Base-by-base conservation (phyloP, 2,329 filamentous ascomycete species). In the Epichloe gansuensis region DNA sequence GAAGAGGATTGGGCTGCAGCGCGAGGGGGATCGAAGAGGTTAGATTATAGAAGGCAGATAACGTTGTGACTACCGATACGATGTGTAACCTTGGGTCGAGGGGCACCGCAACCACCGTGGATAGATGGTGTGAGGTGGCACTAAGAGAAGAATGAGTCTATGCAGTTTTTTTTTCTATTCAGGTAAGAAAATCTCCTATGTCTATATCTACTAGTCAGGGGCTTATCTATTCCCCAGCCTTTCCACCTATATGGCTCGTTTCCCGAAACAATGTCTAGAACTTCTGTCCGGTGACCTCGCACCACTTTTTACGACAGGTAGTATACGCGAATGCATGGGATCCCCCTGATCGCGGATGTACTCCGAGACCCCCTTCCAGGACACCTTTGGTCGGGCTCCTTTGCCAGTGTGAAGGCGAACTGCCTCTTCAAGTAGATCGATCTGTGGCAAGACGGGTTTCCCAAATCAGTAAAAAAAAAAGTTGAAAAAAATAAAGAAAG, bases 281-380 rank as follows among this genome's bases (percentile, higher is more conserved):
- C 21, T 39, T 28, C 11, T 6, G 12, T 1, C n/a, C n/a, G 0
- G 41, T 52, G 25, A 41, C 17, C 11, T 47, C 50, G 8, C 3
- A 17, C 39, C 44, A 83, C 54, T 76, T 75, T 66, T 77, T 80
- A 38, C 75, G 74, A 58, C 78, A 81, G 0, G 80, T 81, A 11
- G 76, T 73, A 57, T 76, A 73, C 8, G 79, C 78, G 60, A 83
- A 85, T 46, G 69, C 69, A 61, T 83, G 83, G 3, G 75, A 75
- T 2, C 77, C 79, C 77, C 78, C 42, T 75, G 64, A 0, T 67
- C 56, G 13, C 61, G 59, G 41, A 84, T 82, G 57, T 76, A 76
- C 21, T 76, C 67, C 0, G 76, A 73, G 2, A 83, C 75, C 28
- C 70, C 63, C 60, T 80, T 80, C 81, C 81, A 85, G 2, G 75